Conservation (phyloP, 352 stramenopile species). For the Phytophthora cryptogea region DNA sequence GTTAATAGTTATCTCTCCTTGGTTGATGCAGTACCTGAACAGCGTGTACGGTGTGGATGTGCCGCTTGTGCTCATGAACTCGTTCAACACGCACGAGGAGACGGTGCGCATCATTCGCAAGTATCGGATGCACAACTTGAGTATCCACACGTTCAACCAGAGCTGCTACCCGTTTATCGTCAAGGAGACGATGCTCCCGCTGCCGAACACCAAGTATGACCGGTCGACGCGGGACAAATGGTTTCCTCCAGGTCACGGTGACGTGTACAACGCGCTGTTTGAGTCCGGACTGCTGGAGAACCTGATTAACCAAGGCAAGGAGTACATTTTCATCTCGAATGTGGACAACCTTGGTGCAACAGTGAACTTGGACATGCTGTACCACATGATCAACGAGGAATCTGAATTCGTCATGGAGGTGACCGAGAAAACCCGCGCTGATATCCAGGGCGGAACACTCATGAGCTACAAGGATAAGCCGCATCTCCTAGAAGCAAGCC, state of each 20-base stretch:
- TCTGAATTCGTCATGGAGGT: constrained; percentile 99
- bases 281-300: constrained; percentile 96
- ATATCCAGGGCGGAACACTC: constrained; percentile 91
- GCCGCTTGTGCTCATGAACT: constrained; percentile 99
- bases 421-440: constrained; percentile 92
- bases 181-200: constrained; percentile 89
- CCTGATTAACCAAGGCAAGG: constrained; percentile 95
- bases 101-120: constrained; percentile 97
- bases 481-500: constrained; percentile 97
- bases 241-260: constrained; percentile 98
- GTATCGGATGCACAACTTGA: constrained; percentile 96
- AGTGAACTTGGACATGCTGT: constrained; percentile 97
- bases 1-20: neutral
- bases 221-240: constrained; percentile 78
- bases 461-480: constrained; percentile 92
- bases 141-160: constrained; percentile 95
- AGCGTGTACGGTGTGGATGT: constrained; percentile 94
- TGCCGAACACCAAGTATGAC: constrained; percentile 89
- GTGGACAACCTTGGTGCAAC: constrained; percentile 99
- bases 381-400: constrained; percentile 98
- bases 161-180: constrained; percentile 93
- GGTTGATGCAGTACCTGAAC: constrained; percentile 77
- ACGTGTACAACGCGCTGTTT: constrained; percentile 98
- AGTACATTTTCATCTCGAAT: constrained; percentile 99
- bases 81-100: constrained; percentile 98